Evolutionary conservation across 805 yeast genomes (phyloP), one percentile per base, ranked within the genome.

Genomic region (Nakazawaea ishiwadae): DNA sequence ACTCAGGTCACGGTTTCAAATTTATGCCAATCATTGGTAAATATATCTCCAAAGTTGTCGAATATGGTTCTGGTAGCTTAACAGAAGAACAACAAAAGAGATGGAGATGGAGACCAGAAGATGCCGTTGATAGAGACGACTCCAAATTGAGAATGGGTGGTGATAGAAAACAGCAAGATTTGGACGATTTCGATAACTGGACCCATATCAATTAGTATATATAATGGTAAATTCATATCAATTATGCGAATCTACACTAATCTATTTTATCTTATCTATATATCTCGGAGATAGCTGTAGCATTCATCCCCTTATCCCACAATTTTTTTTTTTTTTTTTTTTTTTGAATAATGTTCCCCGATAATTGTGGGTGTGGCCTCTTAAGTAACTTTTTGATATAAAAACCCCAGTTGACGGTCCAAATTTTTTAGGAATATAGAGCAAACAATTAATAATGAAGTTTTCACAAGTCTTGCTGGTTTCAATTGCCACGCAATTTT

Each of bases 1-100:
- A 63, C 3, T 59, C 62, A 4, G 66, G 66, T 2, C 65, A 62
- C 46, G 66, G 57, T 1, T 61, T 62, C 42, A 62, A 60, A 44
- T 56, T 60, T 40, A 43, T 62, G n/a, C 66, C 67, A 5, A 54
- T 57, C 3, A 45, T 62, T 5, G 67, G 66, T 1, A 51, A 53
- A 29, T 62, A 50, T 35, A 50, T 58, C 4, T 59, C 59, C n/a
- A 54, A 54, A 46, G 39, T 41, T 10, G 40, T 36, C 24, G 23
- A 39, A 19, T 34, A 12, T 15, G 43, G 43, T 15, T 56, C 53
- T 5, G 39, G 42, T 7, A 42, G 40, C 5, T 40, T 64, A 32
- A 45, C 47, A 17, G 24, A 37, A 6, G 52, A 48, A 4, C 46
- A 54, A 39, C 31, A 39, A 1, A 8, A 44, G 10, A 51, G 52